Percentiles rank a stretch among this genome's conserved stretches.
These are phyloP conservation scores for Kluyveromyces siamensis DNA, from an alignment of 805 yeast genomes.

Conservation along the genomic window DNA sequence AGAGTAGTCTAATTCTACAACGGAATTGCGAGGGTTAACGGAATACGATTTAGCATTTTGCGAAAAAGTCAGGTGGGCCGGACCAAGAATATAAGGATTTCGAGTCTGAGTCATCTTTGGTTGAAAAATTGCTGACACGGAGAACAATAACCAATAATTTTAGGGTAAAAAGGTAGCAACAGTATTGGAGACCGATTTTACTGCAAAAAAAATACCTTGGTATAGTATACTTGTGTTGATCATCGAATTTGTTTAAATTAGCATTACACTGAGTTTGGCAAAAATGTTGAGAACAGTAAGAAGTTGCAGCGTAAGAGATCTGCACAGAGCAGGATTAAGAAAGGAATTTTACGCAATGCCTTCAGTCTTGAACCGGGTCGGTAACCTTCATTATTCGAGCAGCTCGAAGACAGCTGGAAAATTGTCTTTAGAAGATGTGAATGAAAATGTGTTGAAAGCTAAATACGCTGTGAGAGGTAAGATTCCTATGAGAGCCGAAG, in stretches of 20 bases:
- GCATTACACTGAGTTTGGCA: too few relatives aligned
- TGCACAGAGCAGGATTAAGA: neutral
- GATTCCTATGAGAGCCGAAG: constrained; percentile 90
- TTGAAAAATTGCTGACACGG: too few relatives aligned
- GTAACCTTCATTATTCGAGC: neutral
- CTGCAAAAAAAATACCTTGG: too few relatives aligned
- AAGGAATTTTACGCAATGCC: neutral
- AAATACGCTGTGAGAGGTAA: constrained; percentile 94
- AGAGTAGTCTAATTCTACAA: neutral
- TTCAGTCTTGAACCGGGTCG: neutral
- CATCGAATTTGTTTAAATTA: too few relatives aligned
- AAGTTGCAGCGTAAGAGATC: neutral
- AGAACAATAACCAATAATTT: too few relatives aligned
- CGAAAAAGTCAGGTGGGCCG: neutral
- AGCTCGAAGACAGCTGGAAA: constrained; percentile 23
- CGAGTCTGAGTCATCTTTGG: neutral
- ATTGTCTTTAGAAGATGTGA: constrained; percentile 46
- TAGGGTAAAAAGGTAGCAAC: too few relatives aligned
- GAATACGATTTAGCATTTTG: neutral
- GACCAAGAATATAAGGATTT: neutral
- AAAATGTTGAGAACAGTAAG: neutral
- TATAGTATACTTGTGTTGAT: too few relatives aligned
- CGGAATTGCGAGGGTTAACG: neutral
- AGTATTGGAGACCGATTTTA: too few relatives aligned
- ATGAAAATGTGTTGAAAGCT: constrained; percentile 69